Evolutionary conservation across 768 basidiomycete species (phyloP).

Genomic region (Tremella fuciformis): DNA sequence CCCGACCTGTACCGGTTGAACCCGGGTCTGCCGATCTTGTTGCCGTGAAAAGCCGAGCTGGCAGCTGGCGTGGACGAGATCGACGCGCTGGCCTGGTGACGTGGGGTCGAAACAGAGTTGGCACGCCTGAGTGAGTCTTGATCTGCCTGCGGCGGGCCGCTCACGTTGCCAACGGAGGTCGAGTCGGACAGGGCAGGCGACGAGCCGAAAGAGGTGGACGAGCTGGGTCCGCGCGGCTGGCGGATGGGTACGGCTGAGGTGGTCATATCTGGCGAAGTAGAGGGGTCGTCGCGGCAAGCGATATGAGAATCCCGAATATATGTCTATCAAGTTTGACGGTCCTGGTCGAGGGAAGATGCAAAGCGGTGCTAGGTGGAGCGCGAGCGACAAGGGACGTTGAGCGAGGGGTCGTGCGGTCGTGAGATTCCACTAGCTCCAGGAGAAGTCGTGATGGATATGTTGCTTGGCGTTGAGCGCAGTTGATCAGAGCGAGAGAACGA

Average conservation of each 20-base stretch:
- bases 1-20: constrained; percentile 36
- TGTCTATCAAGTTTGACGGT: too few relatives aligned
- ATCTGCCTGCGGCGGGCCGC: constrained; percentile 35
- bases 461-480: too few relatives aligned
- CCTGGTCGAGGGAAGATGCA: too few relatives aligned
- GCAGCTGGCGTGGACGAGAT: constrained; percentile 38
- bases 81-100: constrained; percentile 34
- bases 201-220: constrained; percentile 31
- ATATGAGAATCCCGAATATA: too few relatives aligned
- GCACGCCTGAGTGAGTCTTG: constrained; percentile 31
- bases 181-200: constrained; percentile 13
- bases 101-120: constrained; percentile 35
- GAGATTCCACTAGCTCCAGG: too few relatives aligned
- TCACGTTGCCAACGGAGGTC: constrained; percentile 3
- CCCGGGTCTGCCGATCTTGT: background rate
- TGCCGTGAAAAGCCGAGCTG: constrained; percentile 36
- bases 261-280: background rate
- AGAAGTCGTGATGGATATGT: too few relatives aligned
- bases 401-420: too few relatives aligned
- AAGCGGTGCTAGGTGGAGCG: too few relatives aligned
- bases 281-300: background rate
- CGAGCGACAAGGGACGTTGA: too few relatives aligned
- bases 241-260: constrained; percentile 27
- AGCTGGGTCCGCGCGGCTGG: constrained; percentile 38
- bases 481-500: too few relatives aligned